Base-by-base conservation (phyloP, 768 basidiomycete species). In the Tylopilus subfusipes region DNA sequence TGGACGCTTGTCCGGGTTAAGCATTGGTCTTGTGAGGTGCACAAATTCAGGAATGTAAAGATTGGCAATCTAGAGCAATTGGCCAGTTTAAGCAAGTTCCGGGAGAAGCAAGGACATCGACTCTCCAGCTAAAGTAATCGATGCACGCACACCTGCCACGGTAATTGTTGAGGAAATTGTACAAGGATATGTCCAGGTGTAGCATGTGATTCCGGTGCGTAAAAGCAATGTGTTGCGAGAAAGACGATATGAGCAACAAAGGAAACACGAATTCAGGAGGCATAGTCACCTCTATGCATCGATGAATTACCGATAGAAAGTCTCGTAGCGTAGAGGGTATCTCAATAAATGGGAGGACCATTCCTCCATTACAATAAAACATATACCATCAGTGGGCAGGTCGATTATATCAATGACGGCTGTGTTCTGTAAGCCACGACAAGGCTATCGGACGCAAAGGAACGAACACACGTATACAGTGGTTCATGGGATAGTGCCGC, bases 291-390 rank as follows among this genome's bases (percentile, higher is more conserved):
- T 90, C 85, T 34, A 90, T 82, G 57, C 82, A 85, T 64, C 88
- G 86, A 21, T 79, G 79, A 46, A 90, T 61, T 14, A 78, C 79
- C 5, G 72, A 73, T 24, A 90, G 67, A 61, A 88, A 86, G 14
- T 74, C 69, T 39, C 70, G 69, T 47, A 84, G 65, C 58, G 75
- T 81, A 63, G 77, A 79, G 7, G 84, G 82, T 24, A 73, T 69
- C 33, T 74, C 72, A 85, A 73, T 21, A 88, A 71, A 51, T 84
- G 78, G 12, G 86, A 75, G 14, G 83, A 84, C 88, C 88, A 90
- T 68, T 88, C 80, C 64, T 90, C 88, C 86, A 88, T 89, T 24
- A 90, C 82, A 52, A 90, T 82, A 62, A 90, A 84, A 14, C 75
- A 82, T 34, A 86, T 64, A 46, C 73, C 66, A 54, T 86, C 84